Base-by-base conservation (phyloP, 345 rosid genomes). In the Salix purpurea region DNA sequence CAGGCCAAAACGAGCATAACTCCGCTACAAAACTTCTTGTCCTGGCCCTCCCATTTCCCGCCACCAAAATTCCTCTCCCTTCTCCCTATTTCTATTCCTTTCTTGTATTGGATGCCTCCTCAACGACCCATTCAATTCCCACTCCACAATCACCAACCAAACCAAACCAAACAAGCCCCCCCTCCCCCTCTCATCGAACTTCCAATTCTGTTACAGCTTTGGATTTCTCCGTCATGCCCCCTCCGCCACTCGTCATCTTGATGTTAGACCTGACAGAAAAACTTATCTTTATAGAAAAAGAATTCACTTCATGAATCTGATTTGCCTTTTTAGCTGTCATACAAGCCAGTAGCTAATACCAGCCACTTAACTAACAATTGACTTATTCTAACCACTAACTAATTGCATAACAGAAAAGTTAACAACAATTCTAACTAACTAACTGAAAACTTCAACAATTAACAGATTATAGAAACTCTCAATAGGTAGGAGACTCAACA, bases 11-110 rank as follows among this genome's bases (percentile, higher is more conserved):
- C 44, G 44, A 56, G 5, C 24, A n/a, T 24, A 54, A 54, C 61
- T 54, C 24, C 72, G 12, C 37, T 37, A n/a, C 71, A 8, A 5
- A 34, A 18, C 28, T 4, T 10, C 70, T 44, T 84, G 88, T 84
- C 87, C 64, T 52, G 80, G 80, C 84, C 83, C 34, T 4, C 9
- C 1, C 44, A 69, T 85, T 81, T 88, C 91, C 90, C 91, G 93
- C 89, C 70, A 48, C 44, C 76, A 65, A 75, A 80, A 83, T 77
- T 77, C 84, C 73, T 82, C 32, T 37, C 54, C 58, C 8, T 58
- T 4, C 67, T 32, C 78, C 72, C 70, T 50, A 81, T 73, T 61
- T 80, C 76, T 62, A 79, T 87, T 84, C 91, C 89, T 88, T 87
- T 60, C 90, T 80, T 89, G 81, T 81, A 74, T 76, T 83, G 74